Conservation (phyloP, 805 yeast genomes). For the Starmera dryadoides region DNA sequence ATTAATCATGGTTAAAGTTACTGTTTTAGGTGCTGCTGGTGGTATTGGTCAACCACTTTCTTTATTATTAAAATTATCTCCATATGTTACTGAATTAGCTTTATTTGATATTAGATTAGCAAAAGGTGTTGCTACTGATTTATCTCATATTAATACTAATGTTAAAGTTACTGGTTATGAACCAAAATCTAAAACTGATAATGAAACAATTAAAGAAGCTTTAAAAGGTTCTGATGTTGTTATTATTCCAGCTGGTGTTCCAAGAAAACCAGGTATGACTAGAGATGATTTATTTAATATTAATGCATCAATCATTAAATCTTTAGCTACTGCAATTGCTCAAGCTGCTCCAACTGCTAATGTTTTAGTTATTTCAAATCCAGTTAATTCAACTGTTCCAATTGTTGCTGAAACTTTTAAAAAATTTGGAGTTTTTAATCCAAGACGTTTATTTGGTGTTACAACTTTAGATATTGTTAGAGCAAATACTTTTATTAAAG, state of each 20-base stretch:
- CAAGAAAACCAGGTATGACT: conserved; percentile 93
- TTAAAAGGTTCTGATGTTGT: conserved; percentile 40
- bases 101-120: conserved; percentile 80
- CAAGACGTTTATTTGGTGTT: conserved; percentile 76
- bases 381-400: conserved; percentile 91
- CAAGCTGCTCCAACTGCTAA: conserved; percentile 64
- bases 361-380: conserved; percentile 81
- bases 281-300: conserved; percentile 83
- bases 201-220: conserved; percentile 39
- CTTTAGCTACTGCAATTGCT: conserved; percentile 71
- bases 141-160: conserved; percentile 73
- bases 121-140: conserved; percentile 85
- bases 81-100: conserved; percentile 56
- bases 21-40: conserved; percentile 83
- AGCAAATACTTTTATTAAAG: conserved; percentile 54
- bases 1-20: conserved; percentile 45
- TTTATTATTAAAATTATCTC: conserved; percentile 65
- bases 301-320: conserved; percentile 74
- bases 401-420: conserved; percentile 76
- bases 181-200: conserved; percentile 47
- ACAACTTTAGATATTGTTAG: conserved; percentile 91
- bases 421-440: conserved; percentile 59
- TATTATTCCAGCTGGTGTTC: conserved; percentile 76
- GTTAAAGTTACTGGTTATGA: conserved; percentile 52
- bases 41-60: conserved; percentile 96